Base-by-base conservation (phyloP, 2,329 filamentous ascomycete genomes). In the Aureobasidium namibiae region DNA sequence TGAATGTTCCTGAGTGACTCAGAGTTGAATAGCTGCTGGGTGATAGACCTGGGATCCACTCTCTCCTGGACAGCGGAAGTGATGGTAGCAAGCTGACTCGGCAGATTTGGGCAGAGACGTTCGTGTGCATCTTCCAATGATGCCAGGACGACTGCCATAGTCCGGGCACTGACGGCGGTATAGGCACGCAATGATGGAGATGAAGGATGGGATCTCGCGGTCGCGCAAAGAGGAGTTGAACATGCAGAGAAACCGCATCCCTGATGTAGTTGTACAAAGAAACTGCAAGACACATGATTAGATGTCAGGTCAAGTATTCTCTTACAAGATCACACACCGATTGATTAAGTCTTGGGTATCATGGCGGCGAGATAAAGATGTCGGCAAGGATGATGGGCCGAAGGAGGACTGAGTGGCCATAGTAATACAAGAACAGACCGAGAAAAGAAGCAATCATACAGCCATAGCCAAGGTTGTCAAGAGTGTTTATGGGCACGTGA, bases 101-200 rank as follows among this genome's bases (percentile, higher is more conserved):
- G 68, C 4, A 68, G 62, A 53, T 77, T 74, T 56, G 74, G 74
- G 65, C 90, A 95, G 1, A 95, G 74, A 14, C 82, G 82, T 62
- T 75, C 77, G 63, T 89, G 84, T 0, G 89, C 84, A 63, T 91
- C 83, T 64, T 90, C 87, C 65, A 88, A 83, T 66, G 85, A 87
- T 8, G 89, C 89, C 48, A 95, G 76, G 65, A 88, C 86, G 45
- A 89, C 80, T 6, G 91, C 91, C 48, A 95, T 75, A 1, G 87
- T 89, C 65, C 90, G 82, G 3, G 90, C 90, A 67, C 89, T 95
- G 29, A 89, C 83, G 11, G 86, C 80, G 59, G 86, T 95, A 69
- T 91, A 94, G 68, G 84, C 81, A 61, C 90, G 85, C 64, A 90
- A 80, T 2, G 90, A 89, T 0, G 80, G 80, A 63, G 82, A 82